Percentiles rank a stretch among this genome's conserved stretches.
Evolutionary conservation across 2,329 filamentous ascomycete genomes (phyloP).

Genomic region (Allantophomopsis cytisporea): DNA sequence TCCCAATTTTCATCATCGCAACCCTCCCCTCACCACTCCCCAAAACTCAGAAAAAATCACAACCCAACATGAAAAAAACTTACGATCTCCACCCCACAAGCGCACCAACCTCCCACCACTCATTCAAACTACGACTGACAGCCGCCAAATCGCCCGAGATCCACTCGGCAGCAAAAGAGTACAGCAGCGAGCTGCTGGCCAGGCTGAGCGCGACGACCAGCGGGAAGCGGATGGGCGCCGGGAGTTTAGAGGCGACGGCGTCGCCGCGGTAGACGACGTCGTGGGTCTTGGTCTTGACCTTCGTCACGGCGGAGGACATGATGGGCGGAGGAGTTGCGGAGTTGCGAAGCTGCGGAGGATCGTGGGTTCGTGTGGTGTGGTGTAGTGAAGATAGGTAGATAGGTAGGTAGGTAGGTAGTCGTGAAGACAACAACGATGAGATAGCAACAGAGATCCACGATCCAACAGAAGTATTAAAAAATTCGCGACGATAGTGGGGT

Average conservation of each 20-base stretch:
- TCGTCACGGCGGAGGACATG: too few species aligned
- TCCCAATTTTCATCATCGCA: constrained; percentile 22
- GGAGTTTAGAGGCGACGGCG: constrained; percentile 22
- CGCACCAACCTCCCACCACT: constrained; percentile 44
- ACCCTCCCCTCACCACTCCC: background rate
- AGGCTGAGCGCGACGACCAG: constrained; percentile 41
- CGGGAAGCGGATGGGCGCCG: constrained; percentile 33
- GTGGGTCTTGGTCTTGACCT: background rate
- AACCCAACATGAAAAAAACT: constrained; percentile 19
- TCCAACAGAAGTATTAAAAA: too few species aligned
- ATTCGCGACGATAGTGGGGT: too few species aligned
- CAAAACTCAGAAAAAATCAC: background rate
- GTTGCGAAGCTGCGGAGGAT: too few species aligned
- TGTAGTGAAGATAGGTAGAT: too few species aligned
- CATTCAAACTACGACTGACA: constrained; percentile 50
- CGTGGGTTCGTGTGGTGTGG: too few species aligned
- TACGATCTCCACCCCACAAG: constrained; percentile 40
- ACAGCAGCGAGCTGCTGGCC: constrained; percentile 47
- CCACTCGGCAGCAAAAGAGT: constrained; percentile 44
- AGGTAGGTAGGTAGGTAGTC: too few species aligned
- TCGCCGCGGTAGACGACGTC: constrained; percentile 5
- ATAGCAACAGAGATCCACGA: too few species aligned
- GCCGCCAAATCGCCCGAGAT: constrained; percentile 52
- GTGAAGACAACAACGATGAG: too few species aligned
- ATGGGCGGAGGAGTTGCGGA: too few species aligned